Evolutionary conservation across 1,139 yeast species (phyloP).

Genomic region (Kodamaea anthophila): DNA sequence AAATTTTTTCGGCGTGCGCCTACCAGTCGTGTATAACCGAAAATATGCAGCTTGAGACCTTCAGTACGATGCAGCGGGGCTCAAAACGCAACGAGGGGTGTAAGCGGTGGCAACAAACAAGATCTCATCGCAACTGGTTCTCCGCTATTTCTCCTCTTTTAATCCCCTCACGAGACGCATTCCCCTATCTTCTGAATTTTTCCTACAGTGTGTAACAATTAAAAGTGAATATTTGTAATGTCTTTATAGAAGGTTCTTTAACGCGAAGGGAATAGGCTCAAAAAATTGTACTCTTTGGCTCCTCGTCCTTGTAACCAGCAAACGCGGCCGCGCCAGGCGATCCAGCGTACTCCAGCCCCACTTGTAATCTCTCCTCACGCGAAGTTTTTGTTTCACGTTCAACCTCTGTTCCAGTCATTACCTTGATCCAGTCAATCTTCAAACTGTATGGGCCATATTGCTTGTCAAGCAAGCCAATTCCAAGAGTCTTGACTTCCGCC

Average conservation of each 20-base stretch:
- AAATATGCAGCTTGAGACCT: too few species aligned
- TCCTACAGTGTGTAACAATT: background rate
- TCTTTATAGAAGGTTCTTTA: conserved; percentile 17
- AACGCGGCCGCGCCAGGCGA: conserved; percentile 14
- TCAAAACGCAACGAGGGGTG: too few species aligned
- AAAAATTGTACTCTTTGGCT: conserved; percentile 30
- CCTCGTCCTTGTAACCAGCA: conserved; percentile 20
- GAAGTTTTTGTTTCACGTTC: conserved; percentile 30
- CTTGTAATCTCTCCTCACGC: conserved; percentile 23
- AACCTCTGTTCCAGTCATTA: conserved; percentile 52
- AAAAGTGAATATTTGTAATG: conserved; percentile 1
- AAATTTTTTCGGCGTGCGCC: conserved; percentile 3
- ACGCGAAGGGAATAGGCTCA: too few species aligned
- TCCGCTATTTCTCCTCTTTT: conserved; percentile 1
- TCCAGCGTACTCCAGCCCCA: conserved; percentile 11
- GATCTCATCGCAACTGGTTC: too few species aligned
- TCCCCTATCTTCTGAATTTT: background rate
- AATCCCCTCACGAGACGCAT: too few species aligned
- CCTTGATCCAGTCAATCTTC: conserved; percentile 69
- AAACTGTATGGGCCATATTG: conserved; percentile 73
- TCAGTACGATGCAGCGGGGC: too few species aligned
- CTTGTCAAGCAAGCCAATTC: conserved; percentile 73
- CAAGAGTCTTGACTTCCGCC: conserved; percentile 64
- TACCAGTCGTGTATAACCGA: background rate
- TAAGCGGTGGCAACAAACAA: too few species aligned